A percentile compares a stretch with the other conserved stretches of the same genome.
Conservation (phyloP, 257 asterid species). For the Solanum dulcamara region DNA sequence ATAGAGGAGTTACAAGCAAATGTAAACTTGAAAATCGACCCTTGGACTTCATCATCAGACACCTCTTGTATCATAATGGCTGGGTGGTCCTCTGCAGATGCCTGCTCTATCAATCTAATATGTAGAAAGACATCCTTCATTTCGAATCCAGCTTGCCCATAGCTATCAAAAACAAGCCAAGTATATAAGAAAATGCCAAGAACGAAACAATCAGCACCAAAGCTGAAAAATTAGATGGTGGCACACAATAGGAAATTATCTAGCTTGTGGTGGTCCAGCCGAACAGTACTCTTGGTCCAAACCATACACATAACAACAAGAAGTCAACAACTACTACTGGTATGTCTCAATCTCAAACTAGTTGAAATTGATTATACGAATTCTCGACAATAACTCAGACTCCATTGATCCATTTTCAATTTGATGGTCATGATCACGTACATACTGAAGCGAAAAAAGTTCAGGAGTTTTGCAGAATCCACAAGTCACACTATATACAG, state of each 20-base stretch:
- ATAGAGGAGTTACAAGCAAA: conserved; percentile 83
- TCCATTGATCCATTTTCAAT: background rate
- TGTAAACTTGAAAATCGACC: conserved; percentile 63
- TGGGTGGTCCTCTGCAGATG: conserved; percentile 63
- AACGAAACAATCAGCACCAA: background rate
- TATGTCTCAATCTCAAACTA: background rate
- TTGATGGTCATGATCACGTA: background rate
- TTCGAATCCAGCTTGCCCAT: conserved; percentile 86
- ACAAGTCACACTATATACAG: background rate
- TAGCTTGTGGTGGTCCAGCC: background rate
- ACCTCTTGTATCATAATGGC: conserved; percentile 70
- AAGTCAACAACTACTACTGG: background rate
- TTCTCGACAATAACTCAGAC: background rate
- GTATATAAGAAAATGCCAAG: background rate
- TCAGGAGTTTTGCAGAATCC: background rate
- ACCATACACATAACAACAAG: background rate
- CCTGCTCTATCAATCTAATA: conserved; percentile 85
- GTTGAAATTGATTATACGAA: background rate
- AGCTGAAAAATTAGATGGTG: background rate
- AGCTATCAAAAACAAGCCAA: conserved; percentile 29
- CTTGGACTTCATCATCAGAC: conserved; percentile 49
- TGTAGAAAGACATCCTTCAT: conserved; percentile 97
- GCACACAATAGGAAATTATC: background rate
- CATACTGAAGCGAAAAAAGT: background rate
- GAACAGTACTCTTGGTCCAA: background rate